phyloP scores from a whole-genome alignment of 495 filamentous ascomycete genomes.

The Immersiella caudata region DNA sequence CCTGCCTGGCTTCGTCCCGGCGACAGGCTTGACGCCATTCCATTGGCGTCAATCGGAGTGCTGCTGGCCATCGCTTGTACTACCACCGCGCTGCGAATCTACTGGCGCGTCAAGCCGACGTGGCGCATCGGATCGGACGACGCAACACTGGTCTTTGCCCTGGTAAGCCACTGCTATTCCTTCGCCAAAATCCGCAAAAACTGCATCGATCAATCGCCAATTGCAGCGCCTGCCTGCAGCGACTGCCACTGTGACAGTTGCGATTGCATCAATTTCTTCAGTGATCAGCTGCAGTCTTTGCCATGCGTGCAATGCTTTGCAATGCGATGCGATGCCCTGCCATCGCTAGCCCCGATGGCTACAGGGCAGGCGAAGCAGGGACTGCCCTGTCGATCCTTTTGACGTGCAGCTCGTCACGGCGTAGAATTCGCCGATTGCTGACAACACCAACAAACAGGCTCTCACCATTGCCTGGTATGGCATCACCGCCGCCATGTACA shows the following conservation, averaged over 20 bases:
- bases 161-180: not conserved
- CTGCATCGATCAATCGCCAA: not conserved
- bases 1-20: not conserved
- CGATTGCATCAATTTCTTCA: no score
- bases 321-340: no score
- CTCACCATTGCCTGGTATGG: conserved; percentile 12
- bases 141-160: conserved; percentile 6
- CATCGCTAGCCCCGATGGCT: no score
- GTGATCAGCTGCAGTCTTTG: no score
- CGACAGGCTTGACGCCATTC: conserved; percentile 13
- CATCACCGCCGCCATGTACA: conserved; percentile 13
- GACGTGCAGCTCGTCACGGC: no score
- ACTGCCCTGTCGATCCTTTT: no score
- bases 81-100: conserved; percentile 5
- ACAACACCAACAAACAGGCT: not conserved
- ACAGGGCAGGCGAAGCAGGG: no score
- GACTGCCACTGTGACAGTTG: no score
- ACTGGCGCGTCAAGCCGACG: conserved; percentile 7
- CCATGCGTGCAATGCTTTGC: no score
- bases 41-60: not conserved
- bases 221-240: no score
- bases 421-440: no score
- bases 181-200: not conserved
- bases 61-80: conserved; percentile 11
- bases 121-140: conserved; percentile 16